Base-by-base conservation (phyloP, 805 yeast species). In the Teunomyces stri region DNA sequence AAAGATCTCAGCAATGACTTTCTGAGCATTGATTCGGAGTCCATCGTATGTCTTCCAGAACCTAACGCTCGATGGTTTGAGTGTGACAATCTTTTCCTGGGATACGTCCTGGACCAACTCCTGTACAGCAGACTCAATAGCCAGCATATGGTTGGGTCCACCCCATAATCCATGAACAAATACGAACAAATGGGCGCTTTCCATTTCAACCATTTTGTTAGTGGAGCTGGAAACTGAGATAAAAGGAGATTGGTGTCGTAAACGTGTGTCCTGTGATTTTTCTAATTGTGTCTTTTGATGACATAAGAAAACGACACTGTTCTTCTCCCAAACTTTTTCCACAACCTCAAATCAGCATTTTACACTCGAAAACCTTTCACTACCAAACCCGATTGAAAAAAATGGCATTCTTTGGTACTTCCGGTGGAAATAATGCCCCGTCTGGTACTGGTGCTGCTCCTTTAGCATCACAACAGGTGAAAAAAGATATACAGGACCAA, bases 401-500 rank as follows among this genome's bases (percentile, higher is more conserved):
- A 20, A 54, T 54, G 57, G 57, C 56, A 9, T 48, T 51, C 42
- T 54, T 54, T 37, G 56, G 57, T 21, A 43, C 53, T 7, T 49
- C 56, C 2, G 16, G 34, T 44, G 13, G 47, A 45, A 6, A 35
- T 48, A n/a, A 39, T 10, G 21, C 25, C 6, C 11, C 25, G 6
- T 6, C 27, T 25, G 27, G 9, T 25, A 2, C 44, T 28, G 43
- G 41, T 10, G 30, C 30, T 13, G 6, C 35, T n/a, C 25, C 35
- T 20, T 13, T 36, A 10, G 46, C 64, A 36, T 56, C 76, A 5
- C 70, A 74, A 44, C 75, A 78, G 52, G 56, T 84, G 49, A 84
- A 85, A 60, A 77, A 79, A 22, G 80, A 83, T 59, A 68, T 89
- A 46, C 85, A 87, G 64, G 72, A 75, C 15, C 88, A 85, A 60